Conservation (phyloP, 768 basidiomycete species). For the Mycena pura region DNA sequence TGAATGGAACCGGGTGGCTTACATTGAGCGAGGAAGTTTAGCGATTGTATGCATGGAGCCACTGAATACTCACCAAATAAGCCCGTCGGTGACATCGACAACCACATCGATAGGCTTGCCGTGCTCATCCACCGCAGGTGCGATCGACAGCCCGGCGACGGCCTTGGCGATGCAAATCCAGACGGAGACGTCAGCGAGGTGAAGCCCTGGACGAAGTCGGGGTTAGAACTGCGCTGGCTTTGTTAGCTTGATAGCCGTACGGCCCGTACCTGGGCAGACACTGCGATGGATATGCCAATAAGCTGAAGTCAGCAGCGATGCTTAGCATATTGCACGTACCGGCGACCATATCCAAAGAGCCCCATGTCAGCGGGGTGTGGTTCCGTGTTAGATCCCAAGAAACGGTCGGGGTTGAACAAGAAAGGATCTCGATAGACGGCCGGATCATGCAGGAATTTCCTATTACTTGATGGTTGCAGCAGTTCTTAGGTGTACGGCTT, state of each 20-base stretch:
- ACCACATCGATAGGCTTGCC: constrained; percentile 29
- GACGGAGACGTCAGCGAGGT: constrained; percentile 29
- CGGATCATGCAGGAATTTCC: constrained; percentile 42
- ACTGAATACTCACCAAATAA: constrained; percentile 18
- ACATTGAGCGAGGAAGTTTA: no score
- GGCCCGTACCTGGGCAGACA: constrained; percentile 1
- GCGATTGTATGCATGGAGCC: no score
- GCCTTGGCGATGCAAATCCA: constrained; percentile 29
- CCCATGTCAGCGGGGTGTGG: constrained; percentile 27
- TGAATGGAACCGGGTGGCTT: constrained; percentile 25
- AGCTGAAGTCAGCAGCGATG: not conserved
- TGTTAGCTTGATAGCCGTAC: not conserved
- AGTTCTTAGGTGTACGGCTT: no score
- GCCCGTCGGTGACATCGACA: constrained; percentile 24
- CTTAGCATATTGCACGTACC: constrained; percentile 1
- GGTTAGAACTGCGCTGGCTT: no score
- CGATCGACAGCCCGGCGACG: constrained; percentile 30
- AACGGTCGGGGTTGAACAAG: constrained; percentile 41
- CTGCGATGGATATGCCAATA: not conserved
- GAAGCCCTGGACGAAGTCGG: not conserved
- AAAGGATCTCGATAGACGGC: constrained; percentile 37
- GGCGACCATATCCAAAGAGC: constrained; percentile 38
- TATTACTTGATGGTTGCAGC: no score
- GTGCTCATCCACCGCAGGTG: constrained; percentile 26
- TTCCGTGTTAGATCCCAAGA: constrained; percentile 28